A percentile compares a stretch with the other conserved stretches of the same genome.
These are phyloP conservation scores for Metrosideros polymorpha DNA, from an alignment of 441 rosid species.

Conservation along the genomic window DNA sequence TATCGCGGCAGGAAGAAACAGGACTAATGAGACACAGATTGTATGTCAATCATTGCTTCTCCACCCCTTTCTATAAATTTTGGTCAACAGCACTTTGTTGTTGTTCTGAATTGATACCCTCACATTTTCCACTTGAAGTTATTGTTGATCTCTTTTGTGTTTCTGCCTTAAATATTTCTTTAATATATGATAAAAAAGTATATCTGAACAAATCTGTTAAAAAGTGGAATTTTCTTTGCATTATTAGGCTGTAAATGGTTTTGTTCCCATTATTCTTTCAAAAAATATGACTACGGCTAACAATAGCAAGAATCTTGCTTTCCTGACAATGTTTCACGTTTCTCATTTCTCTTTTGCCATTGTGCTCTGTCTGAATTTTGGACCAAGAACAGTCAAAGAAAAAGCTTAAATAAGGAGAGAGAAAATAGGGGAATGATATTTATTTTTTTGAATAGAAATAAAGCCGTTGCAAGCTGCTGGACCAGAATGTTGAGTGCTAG, in stretches of 20 bases:
- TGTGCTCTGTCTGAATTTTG: background rate
- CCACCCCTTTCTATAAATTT: background rate
- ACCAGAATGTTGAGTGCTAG: background rate
- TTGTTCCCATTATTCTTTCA: background rate
- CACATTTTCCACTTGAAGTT: background rate
- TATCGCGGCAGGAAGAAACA: background rate
- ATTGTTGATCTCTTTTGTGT: background rate
- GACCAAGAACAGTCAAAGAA: no score
- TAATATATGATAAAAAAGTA: no score
- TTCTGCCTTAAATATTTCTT: background rate
- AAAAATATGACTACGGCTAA: background rate
- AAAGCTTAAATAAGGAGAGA: background rate
- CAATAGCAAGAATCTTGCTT: background rate
- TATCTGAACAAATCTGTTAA: no score
- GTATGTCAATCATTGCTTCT: background rate
- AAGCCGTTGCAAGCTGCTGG: background rate
- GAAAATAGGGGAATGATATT: background rate
- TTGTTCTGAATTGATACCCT: background rate
- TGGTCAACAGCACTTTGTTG: no score
- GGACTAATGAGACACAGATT: accelerated
- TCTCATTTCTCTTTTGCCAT: background rate
- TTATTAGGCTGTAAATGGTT: background rate
- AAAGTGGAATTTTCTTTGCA: background rate
- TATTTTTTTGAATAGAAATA: background rate
- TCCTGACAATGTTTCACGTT: no score